Evolutionary conservation across 495 filamentous ascomycete genomes (phyloP), one percentile per base, ranked within the genome.

Genomic region (Podospora bellae-mahoneyi): DNA sequence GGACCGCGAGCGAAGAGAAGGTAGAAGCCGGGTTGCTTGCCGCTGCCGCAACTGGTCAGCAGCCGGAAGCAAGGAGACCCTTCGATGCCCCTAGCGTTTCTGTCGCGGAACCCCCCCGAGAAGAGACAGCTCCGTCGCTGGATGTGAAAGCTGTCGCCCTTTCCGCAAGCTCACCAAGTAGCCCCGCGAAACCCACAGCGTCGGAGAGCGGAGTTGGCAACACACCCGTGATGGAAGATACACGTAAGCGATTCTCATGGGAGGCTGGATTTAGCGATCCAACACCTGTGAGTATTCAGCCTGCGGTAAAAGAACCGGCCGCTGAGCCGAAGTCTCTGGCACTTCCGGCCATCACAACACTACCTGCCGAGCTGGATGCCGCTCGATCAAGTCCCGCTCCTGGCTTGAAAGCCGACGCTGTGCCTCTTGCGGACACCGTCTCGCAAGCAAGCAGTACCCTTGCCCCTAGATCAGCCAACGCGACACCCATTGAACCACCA

Each of bases 161-260:
- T 48, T 48, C 39, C 9, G 39, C 9, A 13, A 48, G 15, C 19
- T n/a, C 44, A 5, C 28, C 64, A 48, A n/a, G 60, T 4, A 15
- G n/a, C 27, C 28, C 62, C 10, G 13, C n/a, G 48, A 10, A 59
- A 20, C 68, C 68, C 27, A 5, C 62, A 1, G 34, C 19, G 4
- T 16, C 68, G 7, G 63, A 67, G 1, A 0, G 13, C 20, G 28
- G 59, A 1, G 27, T 3, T 2, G 60, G 53, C 19, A 58, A 44
- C 23, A 27, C 67, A 9, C 68, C 67, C 2, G 65, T 66, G 32
- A 67, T 64, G 13, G 66, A 53, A 5, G 66, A 62, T 15, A 72
- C 70, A 1, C 74, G 73, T 26, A 78, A 74, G 59, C 80, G 81
- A 18, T 88, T 86, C 67, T 88, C 86, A 2, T 88, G 85, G 85